Conservation (phyloP, 2,329 filamentous ascomycete genomes). For the Fusarium sp. region DNA sequence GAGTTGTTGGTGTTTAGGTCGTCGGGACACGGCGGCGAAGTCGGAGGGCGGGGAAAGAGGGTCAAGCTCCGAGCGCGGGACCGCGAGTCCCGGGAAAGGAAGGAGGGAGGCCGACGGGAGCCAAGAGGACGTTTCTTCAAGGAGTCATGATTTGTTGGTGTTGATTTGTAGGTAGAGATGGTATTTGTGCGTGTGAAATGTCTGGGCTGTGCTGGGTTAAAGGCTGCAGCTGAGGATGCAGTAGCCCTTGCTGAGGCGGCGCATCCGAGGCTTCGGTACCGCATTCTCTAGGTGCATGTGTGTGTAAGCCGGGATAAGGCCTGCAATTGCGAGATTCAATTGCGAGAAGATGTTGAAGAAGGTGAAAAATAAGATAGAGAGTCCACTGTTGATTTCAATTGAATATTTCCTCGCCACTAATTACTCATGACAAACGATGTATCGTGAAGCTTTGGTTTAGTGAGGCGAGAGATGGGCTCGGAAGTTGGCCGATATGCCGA, state of each 20-base stretch:
- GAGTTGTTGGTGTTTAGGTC: background rate
- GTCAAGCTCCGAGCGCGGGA: constrained; percentile 8
- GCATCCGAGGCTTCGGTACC: background rate
- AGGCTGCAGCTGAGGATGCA: background rate
- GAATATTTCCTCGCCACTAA: background rate
- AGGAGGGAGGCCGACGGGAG: background rate
- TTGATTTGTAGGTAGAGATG: background rate
- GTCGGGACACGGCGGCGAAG: constrained; percentile 16
- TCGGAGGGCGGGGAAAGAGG: constrained; percentile 21
- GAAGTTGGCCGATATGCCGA: constrained; percentile 21
- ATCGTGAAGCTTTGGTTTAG: background rate
- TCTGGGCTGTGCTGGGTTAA: background rate
- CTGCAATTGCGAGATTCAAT: background rate
- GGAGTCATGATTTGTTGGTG: background rate
- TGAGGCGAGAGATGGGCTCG: background rate
- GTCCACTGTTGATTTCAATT: background rate
- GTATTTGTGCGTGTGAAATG: background rate
- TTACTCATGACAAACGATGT: background rate
- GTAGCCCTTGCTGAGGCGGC: constrained; percentile 7
- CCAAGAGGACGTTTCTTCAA: background rate
- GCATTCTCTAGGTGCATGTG: background rate
- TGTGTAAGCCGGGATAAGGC: background rate
- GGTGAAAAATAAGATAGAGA: background rate
- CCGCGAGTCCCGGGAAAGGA: background rate
- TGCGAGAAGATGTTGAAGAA: background rate